Base-by-base conservation (phyloP, 2,329 filamentous ascomycete genomes). In the Ceratocystis albifundus region DNA sequence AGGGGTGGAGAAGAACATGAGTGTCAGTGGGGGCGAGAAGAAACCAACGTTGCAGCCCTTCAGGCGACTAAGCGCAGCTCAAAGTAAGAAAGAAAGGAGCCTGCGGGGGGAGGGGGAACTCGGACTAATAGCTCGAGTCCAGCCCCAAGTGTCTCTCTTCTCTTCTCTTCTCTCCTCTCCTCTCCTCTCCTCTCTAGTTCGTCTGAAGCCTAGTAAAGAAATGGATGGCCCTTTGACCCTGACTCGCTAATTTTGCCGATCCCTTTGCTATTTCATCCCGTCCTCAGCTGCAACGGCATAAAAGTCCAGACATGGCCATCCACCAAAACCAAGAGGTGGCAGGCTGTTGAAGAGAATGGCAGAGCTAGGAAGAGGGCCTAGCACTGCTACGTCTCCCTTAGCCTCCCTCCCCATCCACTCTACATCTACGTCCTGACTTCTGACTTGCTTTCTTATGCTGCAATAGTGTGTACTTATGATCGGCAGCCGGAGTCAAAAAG, bases 231-330 rank as follows among this genome's bases (percentile, higher is more conserved):
- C 53, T 57, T 57, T 57, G 5, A 8, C 15, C 28, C 25, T 57
- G 53, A 30, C 53, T 57, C 53, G 53, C 53, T 57, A 57, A 32
- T 57, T 57, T 25, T 30, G 53, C 53, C 53, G 25, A 57, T 57
- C 53, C 3, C 30, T 57, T 5, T 12, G 15, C 30, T 15, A 22
- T 55, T 55, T 55, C 50, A 15, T 25, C 12, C 50, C 28, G n/a
- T 55, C 22, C 30, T 57, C 53, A 57, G 53, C 53, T 57, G 17
- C 53, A 57, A 57, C 53, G 28, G 53, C 30, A 30, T 5, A 32
- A 57, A 57, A 30, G 53, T 30, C 53, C 22, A 57, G 53, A 57
- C 22, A 57, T 20, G 28, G 28, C 3, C 12, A 20, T 30, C 25
- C 2, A 12, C 8, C 50, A 55, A 41, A 55, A 41, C 3, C 36